Evolutionary conservation across 305 asterid genomes (phyloP).

Genomic region (Plantago coronopus): DNA sequence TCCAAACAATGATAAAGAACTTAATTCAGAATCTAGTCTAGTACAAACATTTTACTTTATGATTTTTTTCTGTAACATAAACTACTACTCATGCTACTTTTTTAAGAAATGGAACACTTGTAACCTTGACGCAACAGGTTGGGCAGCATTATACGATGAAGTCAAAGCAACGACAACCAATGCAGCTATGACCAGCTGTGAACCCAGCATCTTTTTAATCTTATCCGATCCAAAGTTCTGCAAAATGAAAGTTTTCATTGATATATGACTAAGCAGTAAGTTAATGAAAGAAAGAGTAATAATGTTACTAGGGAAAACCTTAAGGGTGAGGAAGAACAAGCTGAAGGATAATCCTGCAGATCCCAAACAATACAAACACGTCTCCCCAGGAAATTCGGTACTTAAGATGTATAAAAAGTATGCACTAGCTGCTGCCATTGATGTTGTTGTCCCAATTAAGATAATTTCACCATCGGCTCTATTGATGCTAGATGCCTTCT

Average conservation of each 20-base stretch:
- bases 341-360: conserved; percentile 73
- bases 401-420: conserved; percentile 81
- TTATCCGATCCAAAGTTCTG: conserved; percentile 58
- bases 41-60: neutral
- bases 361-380: conserved; percentile 73
- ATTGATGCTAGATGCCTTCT: conserved; percentile 37
- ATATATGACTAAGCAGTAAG: conserved; percentile 14
- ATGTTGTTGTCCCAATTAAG: conserved; percentile 63
- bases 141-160: conserved; percentile 41
- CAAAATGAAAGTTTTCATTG: conserved; percentile 25
- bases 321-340: conserved; percentile 61
- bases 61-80: neutral
- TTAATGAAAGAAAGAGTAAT: conserved; percentile 17
- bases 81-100: conserved; percentile 12
- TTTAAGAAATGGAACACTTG: conserved; percentile 3
- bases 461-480: conserved; percentile 47
- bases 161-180: conserved; percentile 49
- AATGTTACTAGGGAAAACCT: conserved; percentile 43
- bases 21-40: conserved; percentile 12
- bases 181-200: conserved; percentile 53
- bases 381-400: conserved; percentile 68
- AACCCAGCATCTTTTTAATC: conserved; percentile 43
- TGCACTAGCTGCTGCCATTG: conserved; percentile 92
- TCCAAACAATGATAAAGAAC: conserved; percentile 19
- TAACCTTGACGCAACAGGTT: conserved; percentile 58